Evolutionary conservation across 108 stramenopile genomes (phyloP).

Genomic region (Conticribra guillardii): DNA sequence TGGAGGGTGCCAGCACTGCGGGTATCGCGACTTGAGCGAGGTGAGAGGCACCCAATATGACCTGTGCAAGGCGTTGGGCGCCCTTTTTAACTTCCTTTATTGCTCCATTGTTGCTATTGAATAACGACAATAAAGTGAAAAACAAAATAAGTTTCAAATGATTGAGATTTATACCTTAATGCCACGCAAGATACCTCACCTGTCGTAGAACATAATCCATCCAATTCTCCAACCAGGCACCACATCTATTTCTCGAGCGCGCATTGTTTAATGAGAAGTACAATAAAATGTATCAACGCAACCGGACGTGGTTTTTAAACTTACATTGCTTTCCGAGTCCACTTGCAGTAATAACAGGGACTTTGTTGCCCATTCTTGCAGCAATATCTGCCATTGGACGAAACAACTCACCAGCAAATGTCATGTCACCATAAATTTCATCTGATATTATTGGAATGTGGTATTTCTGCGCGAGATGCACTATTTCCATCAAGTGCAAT

Average conservation of each 20-base stretch:
- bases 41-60: constrained; percentile 81
- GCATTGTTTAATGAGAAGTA: too few relatives aligned
- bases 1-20: constrained; percentile 55
- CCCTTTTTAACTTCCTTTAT: constrained; percentile 75
- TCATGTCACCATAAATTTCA: constrained; percentile 94
- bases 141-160: too few relatives aligned
- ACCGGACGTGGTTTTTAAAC: constrained; percentile 3
- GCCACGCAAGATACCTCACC: too few relatives aligned
- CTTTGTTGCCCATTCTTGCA: constrained; percentile 54
- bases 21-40: constrained; percentile 85
- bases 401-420: constrained; percentile 66
- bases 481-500: constrained; percentile 67
- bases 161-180: neutral
- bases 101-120: constrained; percentile 50
- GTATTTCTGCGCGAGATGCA: constrained; percentile 67
- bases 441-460: constrained; percentile 85
- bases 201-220: constrained; percentile 86
- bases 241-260: constrained; percentile 42
- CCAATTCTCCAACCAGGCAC: constrained; percentile 94
- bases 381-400: constrained; percentile 77
- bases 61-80: constrained; percentile 79
- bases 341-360: constrained; percentile 87
- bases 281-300: neutral
- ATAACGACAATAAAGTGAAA: neutral
- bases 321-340: constrained; percentile 92